Evolutionary conservation across 1,284 basidiomycete species (phyloP).

Genomic region (Farysia itapuensis): DNA sequence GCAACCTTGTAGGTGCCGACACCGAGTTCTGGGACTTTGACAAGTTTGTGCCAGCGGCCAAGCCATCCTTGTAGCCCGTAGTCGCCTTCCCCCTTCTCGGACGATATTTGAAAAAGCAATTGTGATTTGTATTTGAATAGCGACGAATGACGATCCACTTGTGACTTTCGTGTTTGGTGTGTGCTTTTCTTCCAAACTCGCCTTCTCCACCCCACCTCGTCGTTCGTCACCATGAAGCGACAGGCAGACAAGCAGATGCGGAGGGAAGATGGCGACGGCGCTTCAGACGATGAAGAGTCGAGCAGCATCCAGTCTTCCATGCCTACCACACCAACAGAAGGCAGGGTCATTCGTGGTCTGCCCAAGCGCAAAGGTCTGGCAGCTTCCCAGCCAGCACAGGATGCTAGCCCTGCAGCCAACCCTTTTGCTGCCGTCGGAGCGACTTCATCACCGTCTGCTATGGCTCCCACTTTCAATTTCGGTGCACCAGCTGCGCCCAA

Average conservation of each 20-base stretch:
- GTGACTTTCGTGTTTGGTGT: too few relatives aligned
- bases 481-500: constrained; percentile 2
- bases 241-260: constrained; percentile 39
- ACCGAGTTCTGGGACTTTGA: background rate
- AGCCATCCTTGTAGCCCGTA: too few relatives aligned
- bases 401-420: constrained; percentile 9
- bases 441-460: constrained; percentile 1
- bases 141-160: too few relatives aligned
- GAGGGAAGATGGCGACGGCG: constrained; percentile 30
- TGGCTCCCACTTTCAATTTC: constrained; percentile 8
- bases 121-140: too few relatives aligned
- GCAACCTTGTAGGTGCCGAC: background rate
- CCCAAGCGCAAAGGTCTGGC: constrained; percentile 17
- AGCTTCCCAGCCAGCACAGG: constrained; percentile 8
- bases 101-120: too few relatives aligned
- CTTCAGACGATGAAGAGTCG: constrained; percentile 21
- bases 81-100: too few relatives aligned
- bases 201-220: too few relatives aligned
- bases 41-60: background rate
- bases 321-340: constrained; percentile 19
- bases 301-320: constrained; percentile 13
- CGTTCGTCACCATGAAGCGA: constrained; percentile 28
- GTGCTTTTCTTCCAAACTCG: too few relatives aligned
- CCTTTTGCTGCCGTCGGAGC: constrained; percentile 24
- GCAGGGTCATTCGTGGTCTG: constrained; percentile 24